These are phyloP conservation scores for Gossypioides kirkii DNA, from an alignment of 345 rosid species.

Conservation along the genomic window DNA sequence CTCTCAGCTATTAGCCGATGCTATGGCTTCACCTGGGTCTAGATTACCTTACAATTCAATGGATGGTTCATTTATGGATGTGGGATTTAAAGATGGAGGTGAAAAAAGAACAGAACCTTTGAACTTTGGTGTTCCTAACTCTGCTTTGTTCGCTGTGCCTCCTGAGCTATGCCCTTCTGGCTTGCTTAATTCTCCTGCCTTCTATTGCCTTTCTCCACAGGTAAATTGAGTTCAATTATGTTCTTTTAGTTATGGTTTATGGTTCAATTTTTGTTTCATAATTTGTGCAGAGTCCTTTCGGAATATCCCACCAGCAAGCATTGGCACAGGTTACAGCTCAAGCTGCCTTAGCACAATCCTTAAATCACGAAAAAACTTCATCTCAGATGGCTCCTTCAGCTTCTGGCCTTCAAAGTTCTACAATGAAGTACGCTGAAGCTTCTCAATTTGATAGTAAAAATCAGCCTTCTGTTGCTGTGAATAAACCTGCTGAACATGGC, in stretches of 20 bases:
- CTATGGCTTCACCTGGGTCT: conserved; percentile 67
- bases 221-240: conserved; percentile 26
- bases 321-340: conserved; percentile 77
- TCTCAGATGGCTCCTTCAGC: conserved; percentile 40
- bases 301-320: conserved; percentile 80
- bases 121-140: conserved; percentile 40
- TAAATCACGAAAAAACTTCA: conserved; percentile 32
- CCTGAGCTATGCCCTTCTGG: conserved; percentile 92
- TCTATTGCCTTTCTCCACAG: conserved; percentile 75
- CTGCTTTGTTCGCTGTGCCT: conserved; percentile 68
- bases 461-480: conserved; percentile 45
- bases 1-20: conserved; percentile 89
- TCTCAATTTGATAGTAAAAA: conserved; percentile 52
- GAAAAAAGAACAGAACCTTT: conserved; percentile 38
- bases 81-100: conserved; percentile 27
- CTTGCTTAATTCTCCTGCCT: conserved; percentile 65
- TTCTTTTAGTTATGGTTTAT: conserved; percentile 5
- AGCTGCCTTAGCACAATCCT: conserved; percentile 48
- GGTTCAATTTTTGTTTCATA: conserved; percentile 16
- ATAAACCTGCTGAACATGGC: conserved; percentile 90
- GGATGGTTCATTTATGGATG: conserved; percentile 23
- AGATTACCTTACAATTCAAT: conserved; percentile 15
- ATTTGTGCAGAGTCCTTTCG: conserved; percentile 63
- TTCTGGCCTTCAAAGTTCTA: conserved; percentile 34
- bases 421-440: conserved; percentile 37